Conservation (phyloP, 768 basidiomycete genomes). For the Mycena belliarum region DNA sequence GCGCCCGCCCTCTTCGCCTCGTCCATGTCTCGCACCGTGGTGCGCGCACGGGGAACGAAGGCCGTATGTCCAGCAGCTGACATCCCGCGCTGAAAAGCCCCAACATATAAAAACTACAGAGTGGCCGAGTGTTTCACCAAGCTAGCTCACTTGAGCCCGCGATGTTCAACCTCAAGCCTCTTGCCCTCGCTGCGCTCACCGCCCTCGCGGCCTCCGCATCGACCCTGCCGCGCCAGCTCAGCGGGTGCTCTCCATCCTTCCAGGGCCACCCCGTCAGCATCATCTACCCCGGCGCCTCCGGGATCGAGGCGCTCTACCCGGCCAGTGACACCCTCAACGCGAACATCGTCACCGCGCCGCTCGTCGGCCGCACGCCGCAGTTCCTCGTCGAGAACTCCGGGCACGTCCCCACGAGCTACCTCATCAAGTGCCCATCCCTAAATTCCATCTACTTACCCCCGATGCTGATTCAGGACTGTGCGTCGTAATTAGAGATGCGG, state of each 20-base stretch:
- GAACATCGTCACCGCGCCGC: slow-evolving; percentile 1
- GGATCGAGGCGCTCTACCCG: slow-evolving; percentile 3
- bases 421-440: slow-evolving; percentile 4
- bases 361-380: slow-evolving; percentile 1
- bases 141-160: too few relatives aligned
- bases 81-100: too few relatives aligned
- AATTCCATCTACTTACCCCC: too few relatives aligned
- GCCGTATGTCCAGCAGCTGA: too few relatives aligned
- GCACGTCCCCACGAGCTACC: slow-evolving; percentile 8
- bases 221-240: slow-evolving; percentile 27
- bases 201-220: slow-evolving; percentile 24
- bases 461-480: too few relatives aligned
- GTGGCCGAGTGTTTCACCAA: too few relatives aligned
- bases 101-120: too few relatives aligned
- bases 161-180: too few relatives aligned
- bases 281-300: slow-evolving; percentile 2
- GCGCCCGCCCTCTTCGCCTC: too few relatives aligned
- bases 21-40: too few relatives aligned
- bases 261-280: slow-evolving; percentile 17
- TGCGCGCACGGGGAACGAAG: too few relatives aligned
- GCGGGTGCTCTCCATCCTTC: slow-evolving; percentile 10
- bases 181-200: background rate
- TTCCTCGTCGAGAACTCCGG: slow-evolving; percentile 14
- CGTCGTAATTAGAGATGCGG: background rate
- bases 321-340: slow-evolving; percentile 16